Percentiles rank a stretch among this genome's conserved stretches.
Evolutionary conservation across 306 rosid genomes (phyloP).

Genomic region (Pterocarpus santalinus): DNA sequence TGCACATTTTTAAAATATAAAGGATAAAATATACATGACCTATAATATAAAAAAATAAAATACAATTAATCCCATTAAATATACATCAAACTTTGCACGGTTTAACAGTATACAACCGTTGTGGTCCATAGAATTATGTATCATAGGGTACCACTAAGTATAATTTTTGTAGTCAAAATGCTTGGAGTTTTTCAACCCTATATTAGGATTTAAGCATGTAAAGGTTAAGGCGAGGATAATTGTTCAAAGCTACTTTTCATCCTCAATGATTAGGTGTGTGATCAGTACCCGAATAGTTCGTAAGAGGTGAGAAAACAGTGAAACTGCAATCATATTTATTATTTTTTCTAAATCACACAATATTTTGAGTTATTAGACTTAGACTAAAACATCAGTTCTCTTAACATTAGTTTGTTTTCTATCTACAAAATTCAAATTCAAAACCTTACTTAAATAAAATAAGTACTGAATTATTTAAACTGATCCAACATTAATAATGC

Average conservation of each 20-base stretch:
- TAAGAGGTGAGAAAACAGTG: background rate
- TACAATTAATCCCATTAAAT: no score
- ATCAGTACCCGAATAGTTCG: background rate
- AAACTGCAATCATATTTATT: background rate
- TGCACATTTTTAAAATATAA: no score
- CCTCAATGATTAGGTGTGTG: conserved; percentile 9
- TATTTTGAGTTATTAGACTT: no score
- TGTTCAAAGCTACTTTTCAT: background rate
- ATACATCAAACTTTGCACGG: background rate
- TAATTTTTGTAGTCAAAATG: background rate
- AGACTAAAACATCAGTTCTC: no score
- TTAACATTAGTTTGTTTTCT: no score
- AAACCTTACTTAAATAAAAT: no score
- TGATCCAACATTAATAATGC: no score
- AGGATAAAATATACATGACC: no score
- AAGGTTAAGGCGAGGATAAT: background rate
- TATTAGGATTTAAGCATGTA: background rate
- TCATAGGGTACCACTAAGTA: background rate
- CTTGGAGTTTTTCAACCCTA: background rate
- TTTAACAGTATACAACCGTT: background rate
- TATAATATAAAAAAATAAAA: no score
- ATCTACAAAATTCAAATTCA: no score
- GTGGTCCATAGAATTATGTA: conserved; percentile 11
- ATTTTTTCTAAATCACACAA: background rate
- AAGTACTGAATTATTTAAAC: no score